Evolutionary conservation across 2,329 filamentous ascomycete species (phyloP).

Genomic region (Metarhizium brunneum): DNA sequence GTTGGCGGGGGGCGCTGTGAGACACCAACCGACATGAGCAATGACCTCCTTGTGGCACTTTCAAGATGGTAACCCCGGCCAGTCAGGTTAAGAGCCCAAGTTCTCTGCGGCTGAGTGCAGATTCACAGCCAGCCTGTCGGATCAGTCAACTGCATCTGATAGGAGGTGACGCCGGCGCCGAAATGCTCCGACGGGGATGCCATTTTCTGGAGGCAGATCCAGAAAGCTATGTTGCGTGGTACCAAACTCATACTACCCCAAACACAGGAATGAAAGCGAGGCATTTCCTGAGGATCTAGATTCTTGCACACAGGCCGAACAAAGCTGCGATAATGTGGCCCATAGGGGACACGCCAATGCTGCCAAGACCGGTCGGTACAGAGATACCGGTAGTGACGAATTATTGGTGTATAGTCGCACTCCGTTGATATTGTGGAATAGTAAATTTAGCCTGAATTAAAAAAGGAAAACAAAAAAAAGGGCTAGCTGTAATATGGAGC

Average conservation of each 20-base stretch:
- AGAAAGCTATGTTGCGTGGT: not conserved
- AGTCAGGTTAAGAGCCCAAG: not conserved
- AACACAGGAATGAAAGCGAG: not conserved
- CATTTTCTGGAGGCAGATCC: not conserved
- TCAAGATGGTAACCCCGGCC: not conserved
- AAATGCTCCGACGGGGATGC: not conserved
- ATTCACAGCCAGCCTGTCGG: slow-evolving; percentile 2
- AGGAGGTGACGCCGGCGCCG: not conserved
- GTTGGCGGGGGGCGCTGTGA: slow-evolving; percentile 1
- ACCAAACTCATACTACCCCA: not conserved
- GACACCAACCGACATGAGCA: slow-evolving; percentile 1
- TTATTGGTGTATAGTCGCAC: not conserved
- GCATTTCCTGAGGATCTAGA: not conserved
- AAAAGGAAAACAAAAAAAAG: not conserved
- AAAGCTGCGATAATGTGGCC: not conserved
- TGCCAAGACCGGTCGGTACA: not conserved
- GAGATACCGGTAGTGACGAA: not conserved
- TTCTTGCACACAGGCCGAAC: not conserved
- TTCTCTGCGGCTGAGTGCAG: slow-evolving; percentile 2
- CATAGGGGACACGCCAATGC: not conserved
- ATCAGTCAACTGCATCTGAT: not conserved
- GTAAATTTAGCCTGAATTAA: not conserved
- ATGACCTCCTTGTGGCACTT: not conserved
- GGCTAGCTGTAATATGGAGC: too few species aligned
- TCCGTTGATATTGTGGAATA: not conserved